Evolutionary conservation across 2,329 filamentous ascomycete species (phyloP).

Genomic region (Graphilbum sp.): DNA sequence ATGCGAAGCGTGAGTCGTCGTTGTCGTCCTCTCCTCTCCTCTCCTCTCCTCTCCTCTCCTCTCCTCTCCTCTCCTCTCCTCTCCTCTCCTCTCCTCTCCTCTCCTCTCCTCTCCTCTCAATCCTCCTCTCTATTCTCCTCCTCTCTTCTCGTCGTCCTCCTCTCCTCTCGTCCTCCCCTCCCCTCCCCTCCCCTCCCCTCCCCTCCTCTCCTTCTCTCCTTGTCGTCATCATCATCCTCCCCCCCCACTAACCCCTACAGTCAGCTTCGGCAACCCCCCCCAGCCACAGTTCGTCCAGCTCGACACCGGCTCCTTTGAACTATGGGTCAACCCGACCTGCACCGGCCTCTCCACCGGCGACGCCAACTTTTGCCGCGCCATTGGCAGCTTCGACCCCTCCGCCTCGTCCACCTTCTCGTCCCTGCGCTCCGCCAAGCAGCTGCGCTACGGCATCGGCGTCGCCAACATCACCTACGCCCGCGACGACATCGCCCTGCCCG

Average conservation of each 20-base stretch:
- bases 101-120: not conserved
- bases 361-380: slow-evolving; percentile 25
- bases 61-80: no score
- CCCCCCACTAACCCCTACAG: no score
- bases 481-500: slow-evolving; percentile 27
- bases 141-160: no score
- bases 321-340: slow-evolving; percentile 47
- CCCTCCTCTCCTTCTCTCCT: no score
- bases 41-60: slow-evolving; percentile 2
- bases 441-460: slow-evolving; percentile 34
- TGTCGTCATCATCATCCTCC: no score
- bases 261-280: slow-evolving; percentile 36
- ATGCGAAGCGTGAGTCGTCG: slow-evolving; percentile 27
- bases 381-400: slow-evolving; percentile 26
- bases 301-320: slow-evolving; percentile 43
- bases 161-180: no score
- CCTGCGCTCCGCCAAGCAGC: slow-evolving; percentile 19
- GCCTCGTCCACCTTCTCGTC: slow-evolving; percentile 22
- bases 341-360: slow-evolving; percentile 26
- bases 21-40: no score
- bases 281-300: slow-evolving; percentile 37
- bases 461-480: slow-evolving; percentile 33
- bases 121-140: not conserved
- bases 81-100: no score
- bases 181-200: no score